phyloP scores from a whole-genome alignment of 768 basidiomycete genomes.

The Lanmaoa rubissima region DNA sequence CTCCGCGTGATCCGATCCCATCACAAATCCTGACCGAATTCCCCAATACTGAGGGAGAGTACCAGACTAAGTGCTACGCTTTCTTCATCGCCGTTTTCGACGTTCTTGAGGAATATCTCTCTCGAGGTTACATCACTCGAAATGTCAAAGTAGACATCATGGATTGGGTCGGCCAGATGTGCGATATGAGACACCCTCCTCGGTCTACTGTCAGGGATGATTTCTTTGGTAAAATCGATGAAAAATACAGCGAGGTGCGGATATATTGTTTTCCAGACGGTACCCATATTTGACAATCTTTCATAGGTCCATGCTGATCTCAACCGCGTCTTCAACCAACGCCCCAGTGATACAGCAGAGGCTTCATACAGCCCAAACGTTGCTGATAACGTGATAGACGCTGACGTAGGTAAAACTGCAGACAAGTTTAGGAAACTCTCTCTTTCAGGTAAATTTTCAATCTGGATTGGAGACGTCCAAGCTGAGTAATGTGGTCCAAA shows the following conservation, averaged over 20 bases:
- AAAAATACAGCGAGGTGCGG: neutral
- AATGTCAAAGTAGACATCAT: neutral
- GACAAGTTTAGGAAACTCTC: neutral
- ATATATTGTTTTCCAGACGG: neutral
- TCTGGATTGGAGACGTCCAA: too few relatives aligned
- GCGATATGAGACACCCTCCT: neutral
- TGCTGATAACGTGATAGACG: too few relatives aligned
- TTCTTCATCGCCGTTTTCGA: conserved; percentile 18
- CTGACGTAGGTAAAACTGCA: neutral
- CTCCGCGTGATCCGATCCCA: conserved; percentile 13
- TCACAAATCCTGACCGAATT: conserved; percentile 11
- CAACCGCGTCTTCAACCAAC: neutral
- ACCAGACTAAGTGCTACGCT: conserved; percentile 3
- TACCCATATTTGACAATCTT: neutral
- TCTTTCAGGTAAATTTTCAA: neutral
- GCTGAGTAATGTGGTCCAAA: neutral
- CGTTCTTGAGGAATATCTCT: neutral
- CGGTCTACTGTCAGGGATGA: neutral
- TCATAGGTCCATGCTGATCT: neutral
- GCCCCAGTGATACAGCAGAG: too few relatives aligned
- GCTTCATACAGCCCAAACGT: neutral
- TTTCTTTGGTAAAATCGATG: neutral
- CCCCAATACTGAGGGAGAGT: neutral
- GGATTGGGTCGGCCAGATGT: conserved; percentile 5
- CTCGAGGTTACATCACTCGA: neutral